Percentiles rank a stretch among this genome's conserved stretches.
phyloP scores from a whole-genome alignment of 495 filamentous ascomycete species.

The Apodospora peruviana region DNA sequence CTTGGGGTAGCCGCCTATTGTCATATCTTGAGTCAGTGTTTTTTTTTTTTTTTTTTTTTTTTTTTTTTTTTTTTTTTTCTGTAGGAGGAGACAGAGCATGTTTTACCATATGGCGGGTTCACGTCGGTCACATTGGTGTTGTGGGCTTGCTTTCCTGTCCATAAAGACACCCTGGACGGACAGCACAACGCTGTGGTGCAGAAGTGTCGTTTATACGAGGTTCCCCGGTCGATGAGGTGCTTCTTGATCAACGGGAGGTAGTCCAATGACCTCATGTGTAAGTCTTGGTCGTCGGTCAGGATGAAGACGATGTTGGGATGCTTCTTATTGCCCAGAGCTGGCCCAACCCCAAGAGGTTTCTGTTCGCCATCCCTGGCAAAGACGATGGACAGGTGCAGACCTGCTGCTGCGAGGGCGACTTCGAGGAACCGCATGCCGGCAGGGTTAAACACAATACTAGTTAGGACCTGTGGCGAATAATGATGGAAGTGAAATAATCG shows the following conservation, averaged over 20 bases:
- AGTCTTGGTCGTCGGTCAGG: constrained; percentile 62
- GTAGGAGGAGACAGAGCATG: no score
- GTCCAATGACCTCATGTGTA: constrained; percentile 52
- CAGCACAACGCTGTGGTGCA: constrained; percentile 61
- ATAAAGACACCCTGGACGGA: constrained; percentile 56
- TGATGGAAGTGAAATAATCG: no score
- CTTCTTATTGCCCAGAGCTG: neutral
- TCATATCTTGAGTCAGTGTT: neutral
- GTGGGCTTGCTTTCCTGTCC: constrained; percentile 63
- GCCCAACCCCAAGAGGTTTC: constrained; percentile 1
- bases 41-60: neutral
- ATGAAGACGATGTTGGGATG: constrained; percentile 59
- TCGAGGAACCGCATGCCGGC: constrained; percentile 12
- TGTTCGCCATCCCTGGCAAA: constrained; percentile 2
- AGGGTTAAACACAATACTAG: no score
- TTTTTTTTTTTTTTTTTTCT: neutral
- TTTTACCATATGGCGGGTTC: constrained; percentile 56
- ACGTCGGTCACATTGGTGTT: constrained; percentile 75
- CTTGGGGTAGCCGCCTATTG: constrained; percentile 62
- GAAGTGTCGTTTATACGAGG: constrained; percentile 53
- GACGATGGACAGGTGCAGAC: constrained; percentile 12
- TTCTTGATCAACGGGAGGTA: constrained; percentile 52
- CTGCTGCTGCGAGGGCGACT: constrained; percentile 9
- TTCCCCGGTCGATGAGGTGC: constrained; percentile 49
- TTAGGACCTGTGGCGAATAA: no score